These are phyloP conservation scores for Limtongozyma cylindracea DNA, from an alignment of 805 yeast genomes.

Conservation along the genomic window DNA sequence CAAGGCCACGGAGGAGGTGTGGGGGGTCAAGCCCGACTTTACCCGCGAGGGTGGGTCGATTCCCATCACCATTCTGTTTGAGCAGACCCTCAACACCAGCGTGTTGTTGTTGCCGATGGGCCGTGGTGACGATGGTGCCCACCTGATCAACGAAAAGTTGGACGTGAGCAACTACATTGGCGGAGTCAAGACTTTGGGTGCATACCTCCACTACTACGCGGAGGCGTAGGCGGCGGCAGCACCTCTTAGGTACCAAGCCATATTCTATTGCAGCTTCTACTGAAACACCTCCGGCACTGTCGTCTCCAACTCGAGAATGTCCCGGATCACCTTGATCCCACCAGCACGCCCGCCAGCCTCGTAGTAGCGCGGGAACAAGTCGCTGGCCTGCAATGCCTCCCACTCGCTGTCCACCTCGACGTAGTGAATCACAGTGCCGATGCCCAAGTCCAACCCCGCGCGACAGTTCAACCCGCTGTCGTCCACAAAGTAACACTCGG, in stretches of 20 bases:
- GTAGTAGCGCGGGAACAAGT: constrained; percentile 10
- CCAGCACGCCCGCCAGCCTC: too few relatives aligned
- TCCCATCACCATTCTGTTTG: constrained; percentile 89
- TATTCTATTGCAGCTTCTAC: too few relatives aligned
- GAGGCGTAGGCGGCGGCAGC: constrained; percentile 2
- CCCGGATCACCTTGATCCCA: constrained; percentile 28
- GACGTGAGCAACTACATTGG: constrained; percentile 73
- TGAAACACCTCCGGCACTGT: too few relatives aligned
- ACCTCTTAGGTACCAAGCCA: too few relatives aligned
- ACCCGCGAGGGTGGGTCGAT: constrained; percentile 99
- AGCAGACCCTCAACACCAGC: constrained; percentile 60
- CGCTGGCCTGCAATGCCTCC: constrained; percentile 6
- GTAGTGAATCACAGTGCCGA: constrained; percentile 46
- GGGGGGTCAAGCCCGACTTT: constrained; percentile 87
- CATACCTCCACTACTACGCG: constrained; percentile 73
- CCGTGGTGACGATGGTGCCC: constrained; percentile 98
- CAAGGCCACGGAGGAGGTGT: constrained; percentile 81
- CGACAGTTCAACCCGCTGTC: constrained; percentile 62
- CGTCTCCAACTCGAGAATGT: constrained; percentile 24
- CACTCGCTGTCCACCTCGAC: constrained; percentile 44
- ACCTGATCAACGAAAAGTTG: constrained; percentile 87
- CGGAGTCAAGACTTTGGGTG: constrained; percentile 84
- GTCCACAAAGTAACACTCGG: constrained; percentile 51
- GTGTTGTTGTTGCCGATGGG: constrained; percentile 93
- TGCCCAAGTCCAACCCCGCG: constrained; percentile 49